Evolutionary conservation across 306 rosid species (phyloP), one percentile per base, ranked within the genome.

Genomic region (Citrullus mucosospermus): DNA sequence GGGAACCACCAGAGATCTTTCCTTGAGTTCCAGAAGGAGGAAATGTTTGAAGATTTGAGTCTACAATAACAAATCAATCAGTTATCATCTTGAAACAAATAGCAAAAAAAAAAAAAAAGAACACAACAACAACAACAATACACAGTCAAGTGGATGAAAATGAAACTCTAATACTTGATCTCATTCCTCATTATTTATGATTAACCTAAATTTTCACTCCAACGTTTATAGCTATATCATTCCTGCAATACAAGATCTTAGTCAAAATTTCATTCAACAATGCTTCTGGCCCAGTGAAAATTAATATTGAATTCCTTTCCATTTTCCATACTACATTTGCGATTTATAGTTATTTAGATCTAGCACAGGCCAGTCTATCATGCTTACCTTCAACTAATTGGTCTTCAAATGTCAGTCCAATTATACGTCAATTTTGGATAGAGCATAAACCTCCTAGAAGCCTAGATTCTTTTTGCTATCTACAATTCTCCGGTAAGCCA

Each of bases 11-110:
- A 36, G 93, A 59, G 70, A 94, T 90, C 87, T 92, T 94, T 75
- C 98, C 98, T 65, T 83, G 96, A 0, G 93, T 79, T 77, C 67
- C 87, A 9, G 97, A 86, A 6, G 98, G 98, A 82, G 98, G 98
- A 89, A 94, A 94, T 53, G 95, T 89, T 93, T 89, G 89, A 69
- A 92, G 97, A 82, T 68, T 88, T n/a, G 98, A 88, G 83, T 92
- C 97, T 94, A 84, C 86, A 86, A 77, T 9, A 16, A 6, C n/a
- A 66, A 71, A 51, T 22, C 76, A 48, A 66, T 9, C 30, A 60
- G 71, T 59, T 80, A 76, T 75, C 22, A 32, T n/a, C 36, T 62
- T 13, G 22, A 51, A 56, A 53, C 48, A 18, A 53, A 74, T 74
- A 74, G 78, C 17, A 34, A 54, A 54, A 1, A 17, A 32, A 50